These are phyloP conservation scores for Aspergillus aculeatinus DNA, from an alignment of 2,329 filamentous ascomycete genomes.

Conservation along the genomic window DNA sequence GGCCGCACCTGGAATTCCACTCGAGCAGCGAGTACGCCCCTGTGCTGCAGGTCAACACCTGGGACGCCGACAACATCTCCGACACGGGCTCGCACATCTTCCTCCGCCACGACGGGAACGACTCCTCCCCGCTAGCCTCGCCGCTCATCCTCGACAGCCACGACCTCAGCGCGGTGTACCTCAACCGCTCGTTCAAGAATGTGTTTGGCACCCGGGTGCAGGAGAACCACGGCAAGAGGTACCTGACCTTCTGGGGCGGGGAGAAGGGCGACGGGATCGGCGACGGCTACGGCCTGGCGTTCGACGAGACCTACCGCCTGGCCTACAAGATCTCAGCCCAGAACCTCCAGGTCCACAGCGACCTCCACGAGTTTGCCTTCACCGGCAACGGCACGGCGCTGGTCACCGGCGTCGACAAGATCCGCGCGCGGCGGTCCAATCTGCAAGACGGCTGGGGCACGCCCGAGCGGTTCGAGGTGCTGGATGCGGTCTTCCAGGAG, in stretches of 20 bases:
- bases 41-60: conserved; percentile 9
- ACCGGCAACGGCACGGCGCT: conserved; percentile 5
- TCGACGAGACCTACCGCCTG: conserved; percentile 10
- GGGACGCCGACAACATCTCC: conserved; percentile 6
- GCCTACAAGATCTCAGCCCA: conserved; percentile 10
- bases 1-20: conserved; percentile 10
- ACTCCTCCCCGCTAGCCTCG: conserved; percentile 7
- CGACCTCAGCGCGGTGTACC: conserved; percentile 10
- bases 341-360: conserved; percentile 5
- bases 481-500: conserved; percentile 7
- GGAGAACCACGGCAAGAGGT: conserved; percentile 9
- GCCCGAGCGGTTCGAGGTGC: conserved; percentile 1
- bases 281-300: conserved; percentile 11
- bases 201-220: conserved; percentile 12
- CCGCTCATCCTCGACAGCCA: conserved; percentile 9
- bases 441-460: background rate
- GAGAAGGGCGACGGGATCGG: conserved; percentile 12
- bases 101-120: conserved; percentile 12
- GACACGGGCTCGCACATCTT: conserved; percentile 11
- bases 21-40: conserved; percentile 11
- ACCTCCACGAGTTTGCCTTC: conserved; percentile 10
- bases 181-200: conserved; percentile 11
- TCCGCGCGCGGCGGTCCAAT: background rate
- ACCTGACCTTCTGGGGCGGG: conserved; percentile 13
- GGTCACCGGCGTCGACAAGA: conserved; percentile 7